Conservation (phyloP, 2,329 filamentous ascomycete species). For the Diaporthe vaccinii region DNA sequence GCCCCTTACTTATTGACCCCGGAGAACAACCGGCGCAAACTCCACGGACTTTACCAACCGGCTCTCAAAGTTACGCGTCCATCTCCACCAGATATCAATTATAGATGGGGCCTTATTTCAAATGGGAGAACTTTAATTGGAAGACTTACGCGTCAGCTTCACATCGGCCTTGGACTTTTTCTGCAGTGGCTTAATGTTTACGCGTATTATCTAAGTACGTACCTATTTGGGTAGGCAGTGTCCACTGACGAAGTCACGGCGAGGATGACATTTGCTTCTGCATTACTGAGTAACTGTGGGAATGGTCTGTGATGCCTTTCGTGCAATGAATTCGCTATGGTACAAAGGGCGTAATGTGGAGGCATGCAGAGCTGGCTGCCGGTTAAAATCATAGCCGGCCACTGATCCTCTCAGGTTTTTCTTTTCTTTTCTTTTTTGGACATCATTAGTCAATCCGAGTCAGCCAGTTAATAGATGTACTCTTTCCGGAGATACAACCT, state of each 20-base stretch:
- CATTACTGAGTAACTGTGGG: background rate
- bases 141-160: slow-evolving; percentile 4
- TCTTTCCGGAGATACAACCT: background rate
- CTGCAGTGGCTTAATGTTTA: background rate
- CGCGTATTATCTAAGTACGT: background rate
- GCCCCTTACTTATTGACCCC: background rate
- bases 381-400: background rate
- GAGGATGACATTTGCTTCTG: background rate
- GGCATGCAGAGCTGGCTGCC: too few relatives aligned
- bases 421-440: too few relatives aligned
- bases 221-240: background rate
- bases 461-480: background rate
- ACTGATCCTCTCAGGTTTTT: too few relatives aligned
- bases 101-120: slow-evolving; percentile 3
- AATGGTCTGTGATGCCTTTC: background rate
- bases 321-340: background rate
- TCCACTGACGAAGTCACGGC: background rate
- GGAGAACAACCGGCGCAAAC: background rate
- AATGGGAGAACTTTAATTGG: background rate
- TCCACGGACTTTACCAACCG: background rate
- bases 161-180: background rate
- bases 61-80: background rate
- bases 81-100: background rate
- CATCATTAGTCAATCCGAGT: background rate
- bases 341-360: background rate